These are phyloP conservation scores for Mallotus japonicus DNA, from an alignment of 441 rosid species.

Conservation along the genomic window DNA sequence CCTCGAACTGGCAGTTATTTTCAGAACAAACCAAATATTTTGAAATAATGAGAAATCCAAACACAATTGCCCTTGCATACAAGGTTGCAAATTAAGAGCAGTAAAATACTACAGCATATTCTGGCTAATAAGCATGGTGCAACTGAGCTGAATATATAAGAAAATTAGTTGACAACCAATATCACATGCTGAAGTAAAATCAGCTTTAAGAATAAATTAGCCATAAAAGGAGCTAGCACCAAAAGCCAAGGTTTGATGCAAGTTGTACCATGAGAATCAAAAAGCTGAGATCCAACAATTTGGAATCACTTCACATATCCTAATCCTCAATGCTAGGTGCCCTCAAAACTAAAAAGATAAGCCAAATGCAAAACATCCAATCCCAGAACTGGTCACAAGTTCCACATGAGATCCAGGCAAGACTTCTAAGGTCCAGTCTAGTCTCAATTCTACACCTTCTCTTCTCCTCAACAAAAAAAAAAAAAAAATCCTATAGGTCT, in stretches of 20 bases:
- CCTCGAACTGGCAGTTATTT: conserved; percentile 6
- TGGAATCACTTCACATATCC: not conserved
- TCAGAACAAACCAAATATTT: conserved; percentile 14
- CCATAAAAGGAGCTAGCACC: not conserved
- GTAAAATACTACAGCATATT: not conserved
- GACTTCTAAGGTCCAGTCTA: too few relatives aligned
- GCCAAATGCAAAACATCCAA: not conserved
- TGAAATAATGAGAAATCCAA: not conserved
- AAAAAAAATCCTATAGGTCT: too few relatives aligned
- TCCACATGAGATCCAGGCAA: too few relatives aligned
- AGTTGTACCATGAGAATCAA: not conserved
- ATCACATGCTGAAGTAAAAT: not conserved
- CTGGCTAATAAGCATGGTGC: not conserved
- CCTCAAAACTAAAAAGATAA: not conserved
- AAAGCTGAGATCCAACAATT: not conserved
- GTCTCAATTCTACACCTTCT: too few relatives aligned
- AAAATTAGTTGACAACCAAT: not conserved
- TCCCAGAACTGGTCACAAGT: too few relatives aligned
- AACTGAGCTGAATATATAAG: not conserved
- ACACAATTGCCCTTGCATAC: not conserved
- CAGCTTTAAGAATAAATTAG: not conserved
- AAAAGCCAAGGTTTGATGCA: not conserved
- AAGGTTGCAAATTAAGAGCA: not conserved
- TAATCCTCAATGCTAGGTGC: not conserved
- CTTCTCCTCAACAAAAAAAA: too few relatives aligned